Conservation (phyloP, 2,329 filamentous ascomycete genomes). For the Epicoccum nigrum region DNA sequence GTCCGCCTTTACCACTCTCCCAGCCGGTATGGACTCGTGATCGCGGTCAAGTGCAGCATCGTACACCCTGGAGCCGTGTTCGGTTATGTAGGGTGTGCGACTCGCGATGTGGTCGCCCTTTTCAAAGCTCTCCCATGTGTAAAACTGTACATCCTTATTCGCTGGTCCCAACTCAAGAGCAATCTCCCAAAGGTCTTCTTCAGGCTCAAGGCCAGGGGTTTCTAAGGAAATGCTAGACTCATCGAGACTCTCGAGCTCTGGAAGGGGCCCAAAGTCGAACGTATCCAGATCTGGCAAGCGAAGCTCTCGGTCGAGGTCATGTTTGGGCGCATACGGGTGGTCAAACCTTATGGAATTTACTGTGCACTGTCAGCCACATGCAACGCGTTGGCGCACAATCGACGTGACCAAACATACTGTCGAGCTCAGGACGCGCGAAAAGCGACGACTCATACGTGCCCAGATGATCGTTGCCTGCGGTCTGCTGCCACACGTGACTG, state of each 20-base stretch:
- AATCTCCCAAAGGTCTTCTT: conserved; percentile 50
- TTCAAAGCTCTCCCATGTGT: conserved; percentile 74
- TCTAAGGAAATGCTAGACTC: conserved; percentile 38
- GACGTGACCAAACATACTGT: conserved; percentile 43
- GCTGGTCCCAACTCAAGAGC: conserved; percentile 41
- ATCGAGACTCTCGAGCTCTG: conserved; percentile 43
- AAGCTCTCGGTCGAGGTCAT: conserved; percentile 42
- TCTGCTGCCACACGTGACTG: conserved; percentile 65
- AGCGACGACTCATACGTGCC: conserved; percentile 34
- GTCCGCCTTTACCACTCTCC: conserved; percentile 47
- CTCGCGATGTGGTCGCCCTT: conserved; percentile 49
- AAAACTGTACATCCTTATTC: conserved; percentile 51
- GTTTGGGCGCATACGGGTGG: conserved; percentile 49
- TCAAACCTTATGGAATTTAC: conserved; percentile 46
- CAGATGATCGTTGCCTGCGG: conserved; percentile 51
- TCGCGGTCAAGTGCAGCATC: conserved; percentile 62
- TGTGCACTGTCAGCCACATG: conserved; percentile 31
- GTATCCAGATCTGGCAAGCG: conserved; percentile 47
- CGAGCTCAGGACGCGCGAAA: conserved; percentile 44
- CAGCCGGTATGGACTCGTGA: conserved; percentile 49
- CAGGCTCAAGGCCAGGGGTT: conserved; percentile 32
- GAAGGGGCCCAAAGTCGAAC: conserved; percentile 49
- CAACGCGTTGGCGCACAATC: conserved; percentile 27
- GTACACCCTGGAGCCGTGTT: conserved; percentile 69
- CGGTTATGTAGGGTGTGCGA: conserved; percentile 66